These are phyloP conservation scores for Ogataea henricii DNA, from an alignment of 805 yeast species.

Conservation along the genomic window DNA sequence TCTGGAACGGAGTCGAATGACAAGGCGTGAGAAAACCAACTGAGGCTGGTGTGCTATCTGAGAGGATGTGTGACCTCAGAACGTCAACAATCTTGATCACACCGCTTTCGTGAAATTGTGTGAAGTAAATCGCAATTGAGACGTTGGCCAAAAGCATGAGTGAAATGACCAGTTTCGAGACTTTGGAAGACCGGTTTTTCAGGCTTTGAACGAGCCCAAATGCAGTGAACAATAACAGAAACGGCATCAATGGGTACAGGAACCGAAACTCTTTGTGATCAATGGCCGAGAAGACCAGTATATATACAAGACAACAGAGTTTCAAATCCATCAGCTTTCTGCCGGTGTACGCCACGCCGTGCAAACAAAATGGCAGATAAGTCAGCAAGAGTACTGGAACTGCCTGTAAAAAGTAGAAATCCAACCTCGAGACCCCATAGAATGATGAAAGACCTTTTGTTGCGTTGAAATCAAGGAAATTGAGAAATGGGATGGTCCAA, in stretches of 20 bases:
- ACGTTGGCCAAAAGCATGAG: conserved; percentile 17
- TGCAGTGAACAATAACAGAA: conserved; percentile 57
- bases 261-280: conserved; percentile 92
- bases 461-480: conserved; percentile 79
- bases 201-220: conserved; percentile 32
- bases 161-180: conserved; percentile 10
- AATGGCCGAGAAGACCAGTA: conserved; percentile 61
- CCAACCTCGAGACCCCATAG: conserved; percentile 84
- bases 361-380: conserved; percentile 60
- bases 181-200: conserved; percentile 3
- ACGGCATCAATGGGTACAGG: conserved; percentile 81
- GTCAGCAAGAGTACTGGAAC: conserved; percentile 74
- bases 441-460: conserved; percentile 70
- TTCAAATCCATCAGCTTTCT: conserved; percentile 25
- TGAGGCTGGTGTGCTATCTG: conserved; percentile 38
- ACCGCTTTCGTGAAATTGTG: conserved; percentile 83
- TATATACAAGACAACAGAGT: conserved; percentile 39
- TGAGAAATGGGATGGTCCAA: conserved; percentile 60
- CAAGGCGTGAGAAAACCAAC: conserved; percentile 92
- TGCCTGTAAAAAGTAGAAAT: conserved; percentile 82
- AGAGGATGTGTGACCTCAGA: conserved; percentile 39
- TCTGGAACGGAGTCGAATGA: conserved; percentile 96
- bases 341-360: conserved; percentile 37
- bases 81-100: conserved; percentile 66
- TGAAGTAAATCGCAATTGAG: conserved; percentile 38